phyloP scores from a whole-genome alignment of 2,329 filamentous ascomycete species.

The Hymenoscyphus fructigenus region DNA sequence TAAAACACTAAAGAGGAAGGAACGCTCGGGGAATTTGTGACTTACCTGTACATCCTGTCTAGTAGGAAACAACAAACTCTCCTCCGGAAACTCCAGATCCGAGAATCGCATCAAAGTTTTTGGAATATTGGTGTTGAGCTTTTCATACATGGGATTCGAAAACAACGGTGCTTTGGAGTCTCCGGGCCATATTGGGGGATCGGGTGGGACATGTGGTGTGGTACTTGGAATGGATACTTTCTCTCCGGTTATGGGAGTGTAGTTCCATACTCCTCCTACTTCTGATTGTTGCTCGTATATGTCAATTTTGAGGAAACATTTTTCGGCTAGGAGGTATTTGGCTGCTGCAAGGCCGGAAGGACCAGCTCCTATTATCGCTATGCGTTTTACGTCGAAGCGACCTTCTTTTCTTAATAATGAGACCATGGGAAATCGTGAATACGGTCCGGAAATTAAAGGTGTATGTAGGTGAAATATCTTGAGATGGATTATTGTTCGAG shows the following conservation, averaged over 20 bases:
- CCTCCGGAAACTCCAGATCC: slow-evolving; percentile 63
- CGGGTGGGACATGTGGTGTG: slow-evolving; percentile 59
- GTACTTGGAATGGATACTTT: slow-evolving; percentile 64
- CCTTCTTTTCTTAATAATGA: slow-evolving; percentile 20
- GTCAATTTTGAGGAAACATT: slow-evolving; percentile 65
- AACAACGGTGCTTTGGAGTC: slow-evolving; percentile 52
- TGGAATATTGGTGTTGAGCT: slow-evolving; percentile 84
- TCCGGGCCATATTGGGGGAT: slow-evolving; percentile 57
- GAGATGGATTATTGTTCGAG: too few relatives aligned
- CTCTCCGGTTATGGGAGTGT: slow-evolving; percentile 51
- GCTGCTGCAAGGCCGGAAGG: slow-evolving; percentile 76
- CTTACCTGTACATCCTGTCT: slow-evolving; percentile 61
- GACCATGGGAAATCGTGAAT: slow-evolving; percentile 23
- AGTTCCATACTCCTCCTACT: slow-evolving; percentile 85
- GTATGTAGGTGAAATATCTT: too few relatives aligned
- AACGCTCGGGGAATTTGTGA: too few relatives aligned
- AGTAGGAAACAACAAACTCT: slow-evolving; percentile 71
- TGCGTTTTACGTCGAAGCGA: slow-evolving; percentile 48
- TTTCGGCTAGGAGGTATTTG: slow-evolving; percentile 76
- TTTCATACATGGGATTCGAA: slow-evolving; percentile 80
- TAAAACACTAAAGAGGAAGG: too few relatives aligned
- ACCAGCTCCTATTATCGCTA: slow-evolving; percentile 82
- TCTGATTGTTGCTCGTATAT: slow-evolving; percentile 79
- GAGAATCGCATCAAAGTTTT: slow-evolving; percentile 77
- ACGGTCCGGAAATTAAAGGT: not conserved